phyloP scores from a whole-genome alignment of 331 rosid species.

The Prunus yedoensis region DNA sequence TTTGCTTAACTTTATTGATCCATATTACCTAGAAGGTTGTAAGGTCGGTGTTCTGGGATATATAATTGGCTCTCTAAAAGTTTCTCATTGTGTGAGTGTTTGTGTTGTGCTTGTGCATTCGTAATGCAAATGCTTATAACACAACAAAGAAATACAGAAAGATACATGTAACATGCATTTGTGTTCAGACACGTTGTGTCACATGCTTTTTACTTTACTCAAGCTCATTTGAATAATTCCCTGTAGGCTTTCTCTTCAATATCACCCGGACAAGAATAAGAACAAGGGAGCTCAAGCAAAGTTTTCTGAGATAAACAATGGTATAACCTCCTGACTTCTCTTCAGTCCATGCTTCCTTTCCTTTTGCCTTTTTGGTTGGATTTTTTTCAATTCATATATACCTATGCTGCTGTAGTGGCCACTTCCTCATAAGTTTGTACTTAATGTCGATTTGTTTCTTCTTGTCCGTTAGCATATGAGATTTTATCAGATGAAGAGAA shows the following conservation, averaged over 20 bases:
- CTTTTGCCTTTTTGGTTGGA: background rate
- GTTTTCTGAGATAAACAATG: slow-evolving; percentile 88
- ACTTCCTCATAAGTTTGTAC: background rate
- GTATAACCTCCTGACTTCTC: slow-evolving; percentile 34
- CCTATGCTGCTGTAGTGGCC: background rate
- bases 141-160: background rate
- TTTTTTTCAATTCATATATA: background rate
- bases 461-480: slow-evolving; percentile 66
- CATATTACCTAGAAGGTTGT: background rate
- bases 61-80: background rate
- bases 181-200: background rate
- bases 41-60: background rate
- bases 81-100: background rate
- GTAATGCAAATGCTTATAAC: background rate
- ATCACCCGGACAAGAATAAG: slow-evolving; percentile 97
- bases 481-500: slow-evolving; percentile 89
- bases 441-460: slow-evolving; percentile 9
- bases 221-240: slow-evolving; percentile 10
- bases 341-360: background rate
- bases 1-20: background rate
- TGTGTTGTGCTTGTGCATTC: background rate
- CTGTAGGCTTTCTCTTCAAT: slow-evolving; percentile 85
- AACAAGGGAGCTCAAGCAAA: slow-evolving; percentile 82
- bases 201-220: background rate
- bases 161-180: background rate